Evolutionary conservation across 1,284 basidiomycete species (phyloP).

Genomic region (Austroboletus novae-zelandiae): DNA sequence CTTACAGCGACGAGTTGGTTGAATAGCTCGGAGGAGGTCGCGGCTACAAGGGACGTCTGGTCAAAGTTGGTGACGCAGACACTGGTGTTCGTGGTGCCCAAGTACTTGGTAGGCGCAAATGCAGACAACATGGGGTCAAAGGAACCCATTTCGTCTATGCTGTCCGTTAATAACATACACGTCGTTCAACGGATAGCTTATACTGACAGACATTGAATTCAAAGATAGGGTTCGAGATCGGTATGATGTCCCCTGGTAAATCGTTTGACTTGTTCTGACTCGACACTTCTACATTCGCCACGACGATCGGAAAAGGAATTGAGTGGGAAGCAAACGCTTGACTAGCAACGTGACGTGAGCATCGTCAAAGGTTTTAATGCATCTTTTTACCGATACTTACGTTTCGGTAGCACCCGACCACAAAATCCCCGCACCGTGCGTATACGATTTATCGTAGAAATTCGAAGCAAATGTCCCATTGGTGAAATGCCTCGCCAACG

Average conservation of each 20-base stretch:
- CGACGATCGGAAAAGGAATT: conserved; percentile 41
- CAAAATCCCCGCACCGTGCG: conserved; percentile 36
- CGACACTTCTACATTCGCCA: conserved; percentile 26
- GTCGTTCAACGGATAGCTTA: not conserved
- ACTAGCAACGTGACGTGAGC: conserved; percentile 16
- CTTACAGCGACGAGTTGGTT: conserved; percentile 34
- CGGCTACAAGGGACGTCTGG: conserved; percentile 42
- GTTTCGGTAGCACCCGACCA: conserved; percentile 35
- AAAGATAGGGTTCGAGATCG: conserved; percentile 40
- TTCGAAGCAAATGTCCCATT: conserved; percentile 37
- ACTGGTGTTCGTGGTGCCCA: conserved; percentile 43
- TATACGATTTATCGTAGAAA: conserved; percentile 30
- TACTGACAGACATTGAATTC: conserved; percentile 47
- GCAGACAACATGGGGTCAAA: conserved; percentile 46
- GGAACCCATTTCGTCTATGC: conserved; percentile 42
- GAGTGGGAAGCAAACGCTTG: conserved; percentile 31
- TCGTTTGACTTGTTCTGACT: conserved; percentile 27
- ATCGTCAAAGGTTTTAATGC: no score
- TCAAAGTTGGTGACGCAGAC: conserved; percentile 51
- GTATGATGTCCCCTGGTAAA: conserved; percentile 22
- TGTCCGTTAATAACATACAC: conserved; percentile 6
- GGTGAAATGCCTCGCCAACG: conserved; percentile 38
- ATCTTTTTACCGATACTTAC: conserved; percentile 19
- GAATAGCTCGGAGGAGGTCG: conserved; percentile 43
- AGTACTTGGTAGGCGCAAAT: conserved; percentile 40